A percentile compares a stretch with the other conserved stretches of the same genome.
Evolutionary conservation across 805 yeast species (phyloP).

Genomic region (Lipomyces sp.): DNA sequence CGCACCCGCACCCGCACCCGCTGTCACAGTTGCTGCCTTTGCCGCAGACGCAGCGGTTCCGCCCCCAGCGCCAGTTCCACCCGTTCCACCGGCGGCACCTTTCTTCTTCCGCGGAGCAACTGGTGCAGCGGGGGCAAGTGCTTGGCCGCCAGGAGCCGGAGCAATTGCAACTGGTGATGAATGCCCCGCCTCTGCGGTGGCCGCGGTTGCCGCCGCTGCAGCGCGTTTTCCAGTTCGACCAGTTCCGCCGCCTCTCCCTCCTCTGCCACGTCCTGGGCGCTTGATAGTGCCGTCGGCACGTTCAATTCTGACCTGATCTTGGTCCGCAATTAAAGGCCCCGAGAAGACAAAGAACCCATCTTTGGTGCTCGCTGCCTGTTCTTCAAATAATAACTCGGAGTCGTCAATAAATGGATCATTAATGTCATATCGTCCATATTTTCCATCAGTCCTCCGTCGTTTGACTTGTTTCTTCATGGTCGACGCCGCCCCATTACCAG

Average conservation of each 20-base stretch:
- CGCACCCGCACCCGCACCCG: no score
- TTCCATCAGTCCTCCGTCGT: conserved; percentile 79
- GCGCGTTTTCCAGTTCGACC: conserved; percentile 11
- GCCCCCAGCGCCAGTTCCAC: no score
- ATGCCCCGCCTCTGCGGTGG: conserved; percentile 7
- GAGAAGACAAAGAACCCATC: conserved; percentile 96
- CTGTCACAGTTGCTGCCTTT: neutral
- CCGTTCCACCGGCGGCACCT: neutral
- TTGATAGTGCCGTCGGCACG: conserved; percentile 53
- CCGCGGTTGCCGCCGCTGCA: conserved; percentile 16
- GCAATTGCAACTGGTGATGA: conserved; percentile 21
- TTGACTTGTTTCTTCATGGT: conserved; percentile 52
- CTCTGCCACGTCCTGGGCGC: conserved; percentile 32
- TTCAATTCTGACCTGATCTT: conserved; percentile 54
- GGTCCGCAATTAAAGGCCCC: conserved; percentile 82
- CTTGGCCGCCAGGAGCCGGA: conserved; percentile 19
- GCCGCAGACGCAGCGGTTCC: no score
- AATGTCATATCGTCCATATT: conserved; percentile 65
- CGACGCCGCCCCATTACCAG: conserved; percentile 39
- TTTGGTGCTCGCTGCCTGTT: conserved; percentile 85
- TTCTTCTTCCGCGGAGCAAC: conserved; percentile 5
- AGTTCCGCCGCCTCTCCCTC: conserved; percentile 21
- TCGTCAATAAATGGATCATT: conserved; percentile 98
- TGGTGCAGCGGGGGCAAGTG: conserved; percentile 8
- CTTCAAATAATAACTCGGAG: conserved; percentile 89